Conservation (phyloP, 176 grass and related monocot genomes). For the Canna indica region DNA sequence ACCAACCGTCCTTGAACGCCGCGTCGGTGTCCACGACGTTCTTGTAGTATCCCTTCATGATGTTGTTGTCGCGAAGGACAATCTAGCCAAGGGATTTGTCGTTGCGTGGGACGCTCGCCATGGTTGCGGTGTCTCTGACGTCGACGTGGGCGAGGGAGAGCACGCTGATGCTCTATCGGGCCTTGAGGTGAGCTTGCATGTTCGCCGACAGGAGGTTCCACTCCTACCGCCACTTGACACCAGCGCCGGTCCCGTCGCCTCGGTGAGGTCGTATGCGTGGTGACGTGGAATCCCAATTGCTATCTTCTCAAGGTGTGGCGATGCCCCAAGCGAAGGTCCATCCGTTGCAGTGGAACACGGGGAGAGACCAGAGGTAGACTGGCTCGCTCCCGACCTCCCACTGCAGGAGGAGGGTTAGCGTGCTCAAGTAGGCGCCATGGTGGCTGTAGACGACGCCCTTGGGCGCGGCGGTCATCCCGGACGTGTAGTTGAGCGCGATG, state of each 20-base stretch:
- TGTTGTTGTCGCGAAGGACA: slow-evolving; percentile 39
- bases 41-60: slow-evolving; percentile 67
- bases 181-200: slow-evolving; percentile 26
- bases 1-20: slow-evolving; percentile 47
- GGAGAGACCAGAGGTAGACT: slow-evolving; percentile 58
- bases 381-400: too few species aligned
- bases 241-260: slow-evolving; percentile 46
- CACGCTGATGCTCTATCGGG: slow-evolving; percentile 42
- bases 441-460: slow-evolving; percentile 72
- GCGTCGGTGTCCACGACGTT: slow-evolving; percentile 29
- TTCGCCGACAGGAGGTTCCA: slow-evolving; percentile 29
- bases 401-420: slow-evolving; percentile 42
- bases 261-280: slow-evolving; percentile 56
- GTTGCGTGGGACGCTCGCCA: slow-evolving; percentile 39
- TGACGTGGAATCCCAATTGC: slow-evolving; percentile 35
- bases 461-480: too few species aligned
- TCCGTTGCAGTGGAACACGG: slow-evolving; percentile 69
- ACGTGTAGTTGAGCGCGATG: too few species aligned
- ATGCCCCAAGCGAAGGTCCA: slow-evolving; percentile 74
- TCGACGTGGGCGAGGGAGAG: slow-evolving; percentile 39
- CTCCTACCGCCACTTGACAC: slow-evolving; percentile 41
- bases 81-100: slow-evolving; percentile 38
- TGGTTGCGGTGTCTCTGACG: slow-evolving; percentile 37
- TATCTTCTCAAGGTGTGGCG: slow-evolving; percentile 45
- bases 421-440: slow-evolving; percentile 50